Base-by-base conservation (phyloP, 2,329 filamentous ascomycete species). In the Orbilia quercus region DNA sequence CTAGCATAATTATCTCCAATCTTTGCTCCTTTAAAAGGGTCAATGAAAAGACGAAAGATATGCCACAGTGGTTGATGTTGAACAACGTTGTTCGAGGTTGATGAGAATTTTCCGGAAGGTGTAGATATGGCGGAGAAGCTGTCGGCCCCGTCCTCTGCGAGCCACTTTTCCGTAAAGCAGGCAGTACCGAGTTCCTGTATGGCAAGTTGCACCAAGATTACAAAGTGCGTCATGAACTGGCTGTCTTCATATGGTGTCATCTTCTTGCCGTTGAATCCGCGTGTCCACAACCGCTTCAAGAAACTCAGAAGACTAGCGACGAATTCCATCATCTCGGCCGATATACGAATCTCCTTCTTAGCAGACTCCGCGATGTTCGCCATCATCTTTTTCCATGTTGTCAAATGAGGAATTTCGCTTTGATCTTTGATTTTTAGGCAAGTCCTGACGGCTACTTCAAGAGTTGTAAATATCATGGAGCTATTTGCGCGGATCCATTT, bases 261-360 rank as follows among this genome's bases (percentile, higher is more conserved):
- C 4, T 75, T 75, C 54, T 69, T 80, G 20, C 58, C 50, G 11
- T 78, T 76, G 1, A 83, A 83, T 1, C 86, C 87, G 11, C 78
- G 79, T 16, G 83, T 83, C 91, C 92, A 96, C 1, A 93, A 80
- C 23, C 85, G 86, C 53, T 87, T 85, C 5, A 96, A 82, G 20
- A 92, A 81, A 44, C 87, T 87, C 54, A 94, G 84, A 20, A 92
- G 84, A 44, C 87, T 84, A 20, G 90, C 89, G 74, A 96, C 85
- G 69, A 93, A 94, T 73, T 88, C 86, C 78, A 91, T 90, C 0
- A 92, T 91, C 74, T 98, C 94, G 11, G 86, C 86, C 0, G 92
- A 92, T 5, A 93, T 89, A 77, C 94, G 96, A 77, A 99, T 90
- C 80, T 99, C 95, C 80, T 96, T 96, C 75, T 86, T 90, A 16